Evolutionary conservation across 805 yeast genomes (phyloP).

Genomic region (Debaryomyces hansenii): DNA sequence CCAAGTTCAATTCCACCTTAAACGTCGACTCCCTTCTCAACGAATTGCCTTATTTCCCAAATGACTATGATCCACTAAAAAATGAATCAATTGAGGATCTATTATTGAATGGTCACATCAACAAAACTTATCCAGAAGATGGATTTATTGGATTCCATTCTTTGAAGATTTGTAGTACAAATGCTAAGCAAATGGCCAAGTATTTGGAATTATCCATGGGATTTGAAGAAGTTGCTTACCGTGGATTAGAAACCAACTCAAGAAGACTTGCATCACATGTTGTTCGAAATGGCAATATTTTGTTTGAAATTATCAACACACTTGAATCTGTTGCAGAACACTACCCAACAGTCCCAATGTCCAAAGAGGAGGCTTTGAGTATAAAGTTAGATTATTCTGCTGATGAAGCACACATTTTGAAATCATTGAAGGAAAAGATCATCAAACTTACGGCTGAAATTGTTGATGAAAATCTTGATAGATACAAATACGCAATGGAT

Average conservation of each 20-base stretch:
- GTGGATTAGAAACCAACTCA: slow-evolving; percentile 70
- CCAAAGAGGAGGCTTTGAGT: slow-evolving; percentile 10
- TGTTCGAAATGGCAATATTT: slow-evolving; percentile 53
- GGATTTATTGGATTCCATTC: slow-evolving; percentile 57
- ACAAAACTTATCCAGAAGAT: slow-evolving; percentile 20
- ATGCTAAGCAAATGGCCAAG: slow-evolving; percentile 63
- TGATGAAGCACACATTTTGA: neutral
- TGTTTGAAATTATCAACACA: slow-evolving; percentile 48
- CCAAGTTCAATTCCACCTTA: neutral
- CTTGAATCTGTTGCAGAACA: slow-evolving; percentile 24
- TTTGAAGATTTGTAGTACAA: slow-evolving; percentile 70
- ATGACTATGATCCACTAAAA: slow-evolving; percentile 15
- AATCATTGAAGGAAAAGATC: slow-evolving; percentile 8
- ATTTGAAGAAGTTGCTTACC: slow-evolving; percentile 59
- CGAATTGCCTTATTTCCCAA: slow-evolving; percentile 21
- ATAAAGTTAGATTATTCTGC: slow-evolving; percentile 15
- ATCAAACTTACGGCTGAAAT: slow-evolving; percentile 41
- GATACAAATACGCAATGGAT: slow-evolving; percentile 3
- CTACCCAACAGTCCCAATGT: slow-evolving; percentile 10
- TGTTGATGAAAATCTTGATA: slow-evolving; percentile 24
- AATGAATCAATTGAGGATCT: slow-evolving; percentile 16
- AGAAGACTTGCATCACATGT: slow-evolving; percentile 58
- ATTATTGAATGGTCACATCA: slow-evolving; percentile 16
- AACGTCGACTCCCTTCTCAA: neutral
- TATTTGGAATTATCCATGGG: slow-evolving; percentile 60